A percentile compares a stretch with the other conserved stretches of the same genome.
These are phyloP conservation scores for Terfezia claveryi DNA, from an alignment of 495 filamentous ascomycete species.

Conservation along the genomic window DNA sequence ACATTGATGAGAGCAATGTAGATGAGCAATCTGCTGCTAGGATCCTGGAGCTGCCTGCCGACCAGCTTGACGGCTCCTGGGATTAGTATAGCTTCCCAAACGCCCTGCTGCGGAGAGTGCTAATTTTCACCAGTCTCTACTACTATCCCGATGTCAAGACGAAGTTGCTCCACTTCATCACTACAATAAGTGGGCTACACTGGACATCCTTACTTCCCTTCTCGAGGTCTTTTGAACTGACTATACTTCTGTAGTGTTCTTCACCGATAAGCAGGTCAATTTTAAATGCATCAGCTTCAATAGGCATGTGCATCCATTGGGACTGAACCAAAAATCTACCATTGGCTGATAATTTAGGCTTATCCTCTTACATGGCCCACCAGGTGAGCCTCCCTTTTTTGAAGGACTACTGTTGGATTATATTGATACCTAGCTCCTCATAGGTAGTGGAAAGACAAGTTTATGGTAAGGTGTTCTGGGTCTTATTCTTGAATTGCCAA, in stretches of 20 bases:
- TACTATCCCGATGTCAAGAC: constrained; percentile 29
- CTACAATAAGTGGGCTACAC: constrained; percentile 23
- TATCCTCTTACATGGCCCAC: constrained; percentile 33
- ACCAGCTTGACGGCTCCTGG: constrained; percentile 27
- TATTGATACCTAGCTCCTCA: neutral
- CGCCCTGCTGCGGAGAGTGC: no score
- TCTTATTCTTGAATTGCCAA: neutral
- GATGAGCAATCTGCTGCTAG: neutral
- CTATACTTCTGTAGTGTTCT: constrained; percentile 14
- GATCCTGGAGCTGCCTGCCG: constrained; percentile 20
- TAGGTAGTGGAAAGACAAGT: constrained; percentile 25
- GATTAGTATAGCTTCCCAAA: constrained; percentile 17
- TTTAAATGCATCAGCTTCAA: constrained; percentile 22
- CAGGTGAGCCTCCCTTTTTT: constrained; percentile 17
- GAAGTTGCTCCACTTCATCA: constrained; percentile 25
- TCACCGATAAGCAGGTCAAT: constrained; percentile 19
- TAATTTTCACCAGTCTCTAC: constrained; percentile 21
- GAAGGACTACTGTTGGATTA: neutral
- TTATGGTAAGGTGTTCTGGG: constrained; percentile 10
- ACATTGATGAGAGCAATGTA: constrained; percentile 2
- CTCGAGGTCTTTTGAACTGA: neutral
- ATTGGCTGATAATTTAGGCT: neutral
- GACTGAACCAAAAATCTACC: neutral
- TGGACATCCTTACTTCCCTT: no score
- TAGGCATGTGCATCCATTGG: constrained; percentile 2